Evolutionary conservation across 2,329 filamentous ascomycete species (phyloP).

Genomic region (Aspergillus sp.): DNA sequence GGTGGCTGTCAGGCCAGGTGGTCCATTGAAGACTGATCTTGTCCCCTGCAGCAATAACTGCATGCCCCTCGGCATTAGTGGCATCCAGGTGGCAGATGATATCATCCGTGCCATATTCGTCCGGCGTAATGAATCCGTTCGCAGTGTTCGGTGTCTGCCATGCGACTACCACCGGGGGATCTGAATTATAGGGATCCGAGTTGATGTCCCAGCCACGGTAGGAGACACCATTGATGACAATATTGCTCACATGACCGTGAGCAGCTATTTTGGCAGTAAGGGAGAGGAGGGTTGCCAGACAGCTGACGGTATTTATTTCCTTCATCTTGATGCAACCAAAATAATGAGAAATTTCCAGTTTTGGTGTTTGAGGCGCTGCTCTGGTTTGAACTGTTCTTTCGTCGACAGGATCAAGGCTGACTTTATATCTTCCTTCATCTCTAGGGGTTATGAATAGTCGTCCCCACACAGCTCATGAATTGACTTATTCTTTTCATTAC

Average conservation of each 20-base stretch:
- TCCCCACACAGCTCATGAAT: not conserved
- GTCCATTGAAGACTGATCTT: slow-evolving; percentile 61
- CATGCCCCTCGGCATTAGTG: slow-evolving; percentile 51
- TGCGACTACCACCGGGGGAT: slow-evolving; percentile 47
- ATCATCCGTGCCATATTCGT: slow-evolving; percentile 44
- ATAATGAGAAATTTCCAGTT: not conserved
- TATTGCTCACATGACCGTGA: slow-evolving; percentile 21
- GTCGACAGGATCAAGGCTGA: not conserved
- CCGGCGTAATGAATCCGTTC: slow-evolving; percentile 53
- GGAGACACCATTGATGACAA: slow-evolving; percentile 23
- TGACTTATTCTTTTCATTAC: not conserved
- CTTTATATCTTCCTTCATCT: not conserved
- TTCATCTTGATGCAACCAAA: not conserved
- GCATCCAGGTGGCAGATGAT: slow-evolving; percentile 63
- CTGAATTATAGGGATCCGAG: slow-evolving; percentile 31
- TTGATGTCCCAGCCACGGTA: slow-evolving; percentile 31
- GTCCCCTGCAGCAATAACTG: slow-evolving; percentile 59
- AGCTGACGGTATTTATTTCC: not conserved
- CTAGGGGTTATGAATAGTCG: too few species aligned
- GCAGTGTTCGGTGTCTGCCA: slow-evolving; percentile 56
- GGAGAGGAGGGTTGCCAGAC: not conserved
- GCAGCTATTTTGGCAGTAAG: not conserved
- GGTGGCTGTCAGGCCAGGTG: slow-evolving; percentile 63
- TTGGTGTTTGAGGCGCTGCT: not conserved
- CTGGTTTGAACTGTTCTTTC: too few species aligned